phyloP scores from a whole-genome alignment of 805 yeast genomes.

The Teunomyces barrocoloradensis region DNA sequence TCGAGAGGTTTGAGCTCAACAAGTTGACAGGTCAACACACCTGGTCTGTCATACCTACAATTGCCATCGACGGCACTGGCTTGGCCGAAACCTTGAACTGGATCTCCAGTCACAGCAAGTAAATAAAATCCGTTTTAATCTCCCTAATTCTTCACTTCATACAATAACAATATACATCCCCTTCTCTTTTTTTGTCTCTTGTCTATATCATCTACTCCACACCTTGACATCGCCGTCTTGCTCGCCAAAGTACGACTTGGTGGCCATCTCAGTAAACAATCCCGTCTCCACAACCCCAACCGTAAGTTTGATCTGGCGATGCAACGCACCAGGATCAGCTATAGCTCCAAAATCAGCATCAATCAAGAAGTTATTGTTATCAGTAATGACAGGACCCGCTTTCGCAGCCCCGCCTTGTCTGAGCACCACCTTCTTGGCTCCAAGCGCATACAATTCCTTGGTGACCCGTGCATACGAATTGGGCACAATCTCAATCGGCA shows the following conservation, averaged over 20 bases:
- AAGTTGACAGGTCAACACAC: slow-evolving; percentile 60
- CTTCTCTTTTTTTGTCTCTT: no score
- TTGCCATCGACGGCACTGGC: slow-evolving; percentile 89
- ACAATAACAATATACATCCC: not conserved
- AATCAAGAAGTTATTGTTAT: slow-evolving; percentile 87
- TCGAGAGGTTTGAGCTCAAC: slow-evolving; percentile 65
- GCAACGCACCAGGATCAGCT: slow-evolving; percentile 49
- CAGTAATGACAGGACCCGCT: slow-evolving; percentile 97
- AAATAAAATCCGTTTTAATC: not conserved
- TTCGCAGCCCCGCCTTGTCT: slow-evolving; percentile 89
- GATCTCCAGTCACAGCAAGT: slow-evolving; percentile 64
- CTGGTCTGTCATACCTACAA: slow-evolving; percentile 91
- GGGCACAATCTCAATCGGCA: slow-evolving; percentile 95
- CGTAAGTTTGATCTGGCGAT: slow-evolving; percentile 62
- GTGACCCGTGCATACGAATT: slow-evolving; percentile 76
- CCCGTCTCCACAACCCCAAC: slow-evolving; percentile 98
- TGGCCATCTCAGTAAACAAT: slow-evolving; percentile 70
- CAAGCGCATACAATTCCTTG: slow-evolving; percentile 57
- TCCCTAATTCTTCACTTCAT: not conserved
- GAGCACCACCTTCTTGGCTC: slow-evolving; percentile 60
- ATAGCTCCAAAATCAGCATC: slow-evolving; percentile 92
- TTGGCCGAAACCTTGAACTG: slow-evolving; percentile 83
- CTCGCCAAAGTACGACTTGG: slow-evolving; percentile 87
- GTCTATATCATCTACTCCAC: slow-evolving; percentile 9
- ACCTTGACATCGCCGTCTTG: slow-evolving; percentile 54